Conservation (phyloP, 805 yeast species). For the Candida loeiensis region DNA sequence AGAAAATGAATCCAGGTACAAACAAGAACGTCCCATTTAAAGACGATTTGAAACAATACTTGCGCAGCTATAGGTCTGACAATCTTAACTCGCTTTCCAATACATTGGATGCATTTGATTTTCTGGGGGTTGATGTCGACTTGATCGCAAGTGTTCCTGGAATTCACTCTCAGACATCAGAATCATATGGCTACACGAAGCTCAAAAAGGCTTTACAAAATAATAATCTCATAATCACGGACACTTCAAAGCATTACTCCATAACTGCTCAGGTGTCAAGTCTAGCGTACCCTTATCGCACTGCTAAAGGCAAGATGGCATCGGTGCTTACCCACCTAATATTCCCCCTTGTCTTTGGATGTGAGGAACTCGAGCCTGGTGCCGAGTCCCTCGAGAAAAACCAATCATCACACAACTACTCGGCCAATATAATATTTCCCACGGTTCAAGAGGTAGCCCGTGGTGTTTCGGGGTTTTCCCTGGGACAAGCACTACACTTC, state of each 20-base stretch:
- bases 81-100: slow-evolving; percentile 25
- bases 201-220: slow-evolving; percentile 39
- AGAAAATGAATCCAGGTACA: background rate
- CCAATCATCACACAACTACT: slow-evolving; percentile 22
- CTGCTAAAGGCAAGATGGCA: slow-evolving; percentile 20
- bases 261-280: slow-evolving; percentile 47
- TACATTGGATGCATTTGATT: slow-evolving; percentile 37
- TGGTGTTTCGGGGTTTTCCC: slow-evolving; percentile 42
- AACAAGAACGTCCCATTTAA: slow-evolving; percentile 34
- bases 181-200: slow-evolving; percentile 47
- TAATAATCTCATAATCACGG: slow-evolving; percentile 25
- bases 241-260: slow-evolving; percentile 19
- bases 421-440: slow-evolving; percentile 44
- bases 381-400: slow-evolving; percentile 16
- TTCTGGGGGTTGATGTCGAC: slow-evolving; percentile 46
- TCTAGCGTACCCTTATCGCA: slow-evolving; percentile 43
- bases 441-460: slow-evolving; percentile 35
- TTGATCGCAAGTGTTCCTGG: slow-evolving; percentile 59
- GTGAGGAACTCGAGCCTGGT: slow-evolving; percentile 25
- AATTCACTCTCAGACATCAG: slow-evolving; percentile 20
- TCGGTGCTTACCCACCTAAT: slow-evolving; percentile 48
- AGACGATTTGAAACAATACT: slow-evolving; percentile 41
- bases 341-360: slow-evolving; percentile 40
- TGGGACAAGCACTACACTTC: slow-evolving; percentile 52
- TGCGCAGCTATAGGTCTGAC: slow-evolving; percentile 38